Percentiles rank a stretch among this genome's conserved stretches.
These are phyloP conservation scores for Xylaria castorea DNA, from an alignment of 495 filamentous ascomycete genomes.

Conservation along the genomic window DNA sequence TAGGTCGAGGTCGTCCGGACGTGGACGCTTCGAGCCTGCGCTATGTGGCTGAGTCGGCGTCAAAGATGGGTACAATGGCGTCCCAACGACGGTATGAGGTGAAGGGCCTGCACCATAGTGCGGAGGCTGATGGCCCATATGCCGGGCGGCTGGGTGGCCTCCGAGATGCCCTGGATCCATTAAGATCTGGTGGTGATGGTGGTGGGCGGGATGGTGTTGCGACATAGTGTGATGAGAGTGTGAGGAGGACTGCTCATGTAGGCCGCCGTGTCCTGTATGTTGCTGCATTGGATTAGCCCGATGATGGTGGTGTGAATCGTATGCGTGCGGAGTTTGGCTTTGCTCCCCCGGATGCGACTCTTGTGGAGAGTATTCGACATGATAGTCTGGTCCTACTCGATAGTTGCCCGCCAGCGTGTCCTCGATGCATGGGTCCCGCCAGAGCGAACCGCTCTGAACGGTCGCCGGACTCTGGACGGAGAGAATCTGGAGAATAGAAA, in stretches of 20 bases:
- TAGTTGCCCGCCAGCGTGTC: conserved; percentile 71
- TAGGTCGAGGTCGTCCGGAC: conserved; percentile 57
- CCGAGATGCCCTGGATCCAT: conserved; percentile 55
- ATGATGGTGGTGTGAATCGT: conserved; percentile 58
- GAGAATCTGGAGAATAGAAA: conserved; percentile 56
- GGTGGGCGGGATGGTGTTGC: conserved; percentile 54
- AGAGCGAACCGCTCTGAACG: conserved; percentile 74
- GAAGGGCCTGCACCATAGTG: conserved; percentile 52
- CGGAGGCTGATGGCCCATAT: conserved; percentile 55
- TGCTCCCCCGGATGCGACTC: conserved; percentile 64
- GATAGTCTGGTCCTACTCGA: conserved; percentile 63
- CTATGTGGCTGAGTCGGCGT: conserved; percentile 50
- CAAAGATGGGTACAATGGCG: conserved; percentile 53
- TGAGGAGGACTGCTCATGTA: conserved; percentile 52
- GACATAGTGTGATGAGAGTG: conserved; percentile 56
- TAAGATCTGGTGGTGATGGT: conserved; percentile 57
- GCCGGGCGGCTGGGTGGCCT: conserved; percentile 52
- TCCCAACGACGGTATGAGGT: conserved; percentile 50
- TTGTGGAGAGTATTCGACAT: conserved; percentile 69
- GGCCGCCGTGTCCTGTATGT: conserved; percentile 51
- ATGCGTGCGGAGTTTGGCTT: conserved; percentile 57
- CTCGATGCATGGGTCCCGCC: conserved; percentile 74
- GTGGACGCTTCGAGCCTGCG: conserved; percentile 53
- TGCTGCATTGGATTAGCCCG: conserved; percentile 47
- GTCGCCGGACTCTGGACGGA: conserved; percentile 63